Evolutionary conservation across 176 grass and related monocot species (phyloP), one percentile per base, ranked within the genome.

Genomic region (Avena atlantica): DNA sequence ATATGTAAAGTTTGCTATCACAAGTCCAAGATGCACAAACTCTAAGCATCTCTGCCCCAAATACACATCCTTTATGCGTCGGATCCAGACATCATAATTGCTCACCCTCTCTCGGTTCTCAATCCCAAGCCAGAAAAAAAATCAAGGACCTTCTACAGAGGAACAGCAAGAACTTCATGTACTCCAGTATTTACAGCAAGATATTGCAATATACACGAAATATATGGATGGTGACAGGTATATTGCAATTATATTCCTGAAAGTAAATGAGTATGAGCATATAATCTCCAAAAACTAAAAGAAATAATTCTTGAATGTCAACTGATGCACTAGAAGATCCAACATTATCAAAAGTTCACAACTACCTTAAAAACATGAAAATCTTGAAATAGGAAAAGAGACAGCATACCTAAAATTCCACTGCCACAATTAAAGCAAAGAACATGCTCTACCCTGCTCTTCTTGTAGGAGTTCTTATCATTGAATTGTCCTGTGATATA

Each of bases 401-500:
- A 61, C 20, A 23, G 52, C 55, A 57, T 90, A 93, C 92, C 92
- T 84, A 86, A 71, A 80, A 29, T 65, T 86, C 44, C 80, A 82
- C 70, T 84, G 13, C 31, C 31, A 53, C 36, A 84, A 66, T 19
- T 86, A 83, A 17, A 79, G 58, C 36, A 78, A 77, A 68, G n/a
- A 88, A 76, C 20, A 83, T n/a, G 13, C 20, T 80, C 89, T 95
- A 95, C 65, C 84, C 93, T 74, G 72, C 71, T 79, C 91, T 93
- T 83, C 87, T 72, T 2, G 81, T 78, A 49, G 93, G 72, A 85
- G 91, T 78, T 87, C 86, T 91, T 71, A 86, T 68, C 23, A 93
- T 79, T 34, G 85, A 83, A 89, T 91, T 90, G 55, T 95, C 93
- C 93, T 95, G 89, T 51, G 88, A 83, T 79, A 70, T 57, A 20